Evolutionary conservation across 1,284 basidiomycete species (phyloP).

Genomic region (Mycena citricolor): DNA sequence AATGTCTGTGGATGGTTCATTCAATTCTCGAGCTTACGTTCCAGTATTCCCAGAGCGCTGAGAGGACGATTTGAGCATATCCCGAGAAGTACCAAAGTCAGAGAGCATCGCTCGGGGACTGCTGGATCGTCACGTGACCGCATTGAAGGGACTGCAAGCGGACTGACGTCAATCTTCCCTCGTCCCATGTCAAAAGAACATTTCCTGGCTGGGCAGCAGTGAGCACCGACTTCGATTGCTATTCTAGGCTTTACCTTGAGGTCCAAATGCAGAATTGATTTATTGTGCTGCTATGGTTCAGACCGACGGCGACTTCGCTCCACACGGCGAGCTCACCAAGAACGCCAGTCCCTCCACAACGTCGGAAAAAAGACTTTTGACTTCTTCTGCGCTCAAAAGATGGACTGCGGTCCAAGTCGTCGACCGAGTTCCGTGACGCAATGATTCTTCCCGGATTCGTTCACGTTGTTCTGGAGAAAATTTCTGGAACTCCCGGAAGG

Average conservation of each 20-base stretch:
- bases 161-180: conserved; percentile 75
- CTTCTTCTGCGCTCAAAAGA: conserved; percentile 78
- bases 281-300: conserved; percentile 62
- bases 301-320: background rate
- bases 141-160: background rate
- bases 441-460: conserved; percentile 51
- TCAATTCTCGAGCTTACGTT: conserved; percentile 50
- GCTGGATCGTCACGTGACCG: conserved; percentile 8
- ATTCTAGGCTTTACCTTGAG: too few species aligned
- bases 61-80: conserved; percentile 72
- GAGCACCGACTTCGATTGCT: too few species aligned
- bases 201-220: too few species aligned
- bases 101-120: conserved; percentile 87
- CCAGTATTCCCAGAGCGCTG: conserved; percentile 88
- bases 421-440: conserved; percentile 27
- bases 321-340: conserved; percentile 55
- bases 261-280: conserved; percentile 87
- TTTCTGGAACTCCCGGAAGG: conserved; percentile 68
- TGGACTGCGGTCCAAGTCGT: conserved; percentile 69
- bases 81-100: conserved; percentile 92
- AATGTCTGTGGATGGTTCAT: background rate
- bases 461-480: conserved; percentile 65
- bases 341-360: conserved; percentile 79
- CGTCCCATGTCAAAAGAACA: conserved; percentile 89
- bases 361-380: conserved; percentile 74